Percentiles rank a stretch among this genome's conserved stretches.
These are phyloP conservation scores for Xylaria sp. DNA, from an alignment of 495 filamentous ascomycete species.

Conservation along the genomic window DNA sequence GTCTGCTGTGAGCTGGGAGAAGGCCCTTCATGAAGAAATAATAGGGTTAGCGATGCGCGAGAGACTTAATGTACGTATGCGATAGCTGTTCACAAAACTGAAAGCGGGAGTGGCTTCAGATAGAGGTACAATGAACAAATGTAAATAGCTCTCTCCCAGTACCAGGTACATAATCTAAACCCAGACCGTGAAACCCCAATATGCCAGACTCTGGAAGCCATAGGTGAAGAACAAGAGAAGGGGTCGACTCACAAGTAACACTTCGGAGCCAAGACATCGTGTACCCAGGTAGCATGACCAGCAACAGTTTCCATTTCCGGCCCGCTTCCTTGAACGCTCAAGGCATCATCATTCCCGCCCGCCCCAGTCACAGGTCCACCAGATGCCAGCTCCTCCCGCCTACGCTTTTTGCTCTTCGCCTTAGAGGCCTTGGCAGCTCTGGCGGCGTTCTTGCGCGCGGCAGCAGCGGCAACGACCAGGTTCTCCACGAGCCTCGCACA, in stretches of 20 bases:
- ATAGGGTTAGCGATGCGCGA: neutral
- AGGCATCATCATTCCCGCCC: neutral
- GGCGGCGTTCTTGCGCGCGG: conserved; percentile 23
- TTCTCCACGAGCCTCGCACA: conserved; percentile 58
- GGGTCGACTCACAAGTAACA: conserved; percentile 39
- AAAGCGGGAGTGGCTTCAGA: neutral
- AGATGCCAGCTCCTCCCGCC: conserved; percentile 25
- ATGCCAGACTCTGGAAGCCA: neutral
- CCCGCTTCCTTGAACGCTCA: neutral
- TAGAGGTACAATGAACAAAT: neutral
- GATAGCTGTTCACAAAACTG: neutral
- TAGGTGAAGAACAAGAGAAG: neutral
- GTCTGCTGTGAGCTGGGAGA: conserved; percentile 73
- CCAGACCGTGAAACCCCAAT: neutral
- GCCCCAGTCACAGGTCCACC: neutral
- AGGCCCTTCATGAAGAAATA: conserved; percentile 53
- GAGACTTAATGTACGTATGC: neutral
- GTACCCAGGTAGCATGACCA: conserved; percentile 44
- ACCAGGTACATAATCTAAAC: neutral
- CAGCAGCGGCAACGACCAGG: conserved; percentile 38
- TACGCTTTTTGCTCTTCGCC: conserved; percentile 29
- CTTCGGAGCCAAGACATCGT: conserved; percentile 39
- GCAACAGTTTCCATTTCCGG: conserved; percentile 10
- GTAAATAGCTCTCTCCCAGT: neutral
- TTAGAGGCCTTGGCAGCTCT: conserved; percentile 21